A percentile compares a stretch with the other conserved stretches of the same genome.
These are phyloP conservation scores for Penicillium ochrochloron DNA, from an alignment of 495 filamentous ascomycete species.

Conservation along the genomic window DNA sequence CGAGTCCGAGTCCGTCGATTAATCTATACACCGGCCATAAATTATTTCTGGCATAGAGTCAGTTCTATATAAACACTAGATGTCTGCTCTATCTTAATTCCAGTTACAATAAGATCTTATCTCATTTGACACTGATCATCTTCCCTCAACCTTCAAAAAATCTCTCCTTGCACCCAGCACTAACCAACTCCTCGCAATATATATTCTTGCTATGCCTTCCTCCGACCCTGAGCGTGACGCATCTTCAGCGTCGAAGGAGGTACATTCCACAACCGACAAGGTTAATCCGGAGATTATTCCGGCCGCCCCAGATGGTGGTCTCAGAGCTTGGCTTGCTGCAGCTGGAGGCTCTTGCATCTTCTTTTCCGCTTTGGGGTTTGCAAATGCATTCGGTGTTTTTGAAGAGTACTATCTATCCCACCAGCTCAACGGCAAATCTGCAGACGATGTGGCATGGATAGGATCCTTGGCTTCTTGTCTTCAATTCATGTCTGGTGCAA, in stretches of 20 bases:
- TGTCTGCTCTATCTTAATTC: neutral
- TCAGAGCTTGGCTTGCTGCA: constrained; percentile 39
- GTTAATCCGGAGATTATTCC: neutral
- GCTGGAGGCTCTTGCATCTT: constrained; percentile 29
- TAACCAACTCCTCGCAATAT: neutral
- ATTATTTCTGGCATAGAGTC: neutral
- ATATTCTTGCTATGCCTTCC: neutral
- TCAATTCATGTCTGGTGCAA: neutral
- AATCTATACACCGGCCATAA: too few relatives aligned
- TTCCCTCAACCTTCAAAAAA: neutral
- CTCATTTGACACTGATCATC: too few relatives aligned
- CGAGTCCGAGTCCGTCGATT: constrained; percentile 21
- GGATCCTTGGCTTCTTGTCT: neutral
- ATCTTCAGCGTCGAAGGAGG: neutral
- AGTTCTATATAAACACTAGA: neutral
- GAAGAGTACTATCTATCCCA: neutral
- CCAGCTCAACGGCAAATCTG: neutral
- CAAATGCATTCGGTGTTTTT: neutral
- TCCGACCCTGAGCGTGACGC: neutral
- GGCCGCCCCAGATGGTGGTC: constrained; percentile 35
- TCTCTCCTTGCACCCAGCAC: too few relatives aligned
- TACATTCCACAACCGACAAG: too few relatives aligned
- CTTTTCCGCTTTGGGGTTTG: constrained; percentile 49
- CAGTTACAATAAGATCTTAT: neutral
- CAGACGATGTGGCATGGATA: neutral